These are phyloP conservation scores for Tremella yokohamensis DNA, from an alignment of 768 basidiomycete genomes.

Conservation along the genomic window DNA sequence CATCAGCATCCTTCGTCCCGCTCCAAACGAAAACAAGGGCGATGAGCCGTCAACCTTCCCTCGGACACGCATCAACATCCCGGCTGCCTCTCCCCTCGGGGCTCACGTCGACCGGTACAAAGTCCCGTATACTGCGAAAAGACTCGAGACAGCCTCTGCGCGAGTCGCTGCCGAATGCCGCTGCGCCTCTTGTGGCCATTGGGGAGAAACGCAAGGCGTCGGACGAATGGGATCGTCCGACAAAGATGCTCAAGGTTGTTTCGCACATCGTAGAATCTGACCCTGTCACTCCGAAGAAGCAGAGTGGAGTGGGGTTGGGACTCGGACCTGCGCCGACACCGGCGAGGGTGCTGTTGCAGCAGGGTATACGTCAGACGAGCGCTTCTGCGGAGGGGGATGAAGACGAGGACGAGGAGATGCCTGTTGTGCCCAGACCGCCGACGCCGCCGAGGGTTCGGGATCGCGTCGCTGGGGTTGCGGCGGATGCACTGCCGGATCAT, in stretches of 20 bases:
- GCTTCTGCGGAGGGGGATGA: not conserved
- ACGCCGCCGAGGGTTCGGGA: not conserved
- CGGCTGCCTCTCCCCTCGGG: too few species aligned
- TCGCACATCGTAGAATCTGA: not conserved
- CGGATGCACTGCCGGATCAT: not conserved
- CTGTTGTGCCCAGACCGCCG: constrained; percentile 1
- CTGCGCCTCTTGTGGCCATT: not conserved
- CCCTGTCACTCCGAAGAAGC: not conserved
- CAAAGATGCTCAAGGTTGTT: not conserved
- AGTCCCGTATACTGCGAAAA: too few species aligned
- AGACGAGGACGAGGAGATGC: not conserved
- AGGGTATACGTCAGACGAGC: not conserved
- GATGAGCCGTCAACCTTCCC: not conserved
- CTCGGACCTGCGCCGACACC: not conserved
- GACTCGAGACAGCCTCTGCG: not conserved
- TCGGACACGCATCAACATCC: too few species aligned
- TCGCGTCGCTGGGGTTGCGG: not conserved
- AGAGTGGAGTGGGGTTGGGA: not conserved
- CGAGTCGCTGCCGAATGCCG: not conserved
- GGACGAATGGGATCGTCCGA: not conserved
- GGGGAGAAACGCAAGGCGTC: not conserved
- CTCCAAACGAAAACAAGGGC: not conserved
- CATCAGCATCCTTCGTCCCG: constrained; percentile 4
- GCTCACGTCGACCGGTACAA: too few species aligned
- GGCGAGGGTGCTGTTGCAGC: not conserved